Percentiles rank a stretch among this genome's conserved stretches.
Conservation (phyloP, 1,284 basidiomycete species). For the Boletus hoseneyae region DNA sequence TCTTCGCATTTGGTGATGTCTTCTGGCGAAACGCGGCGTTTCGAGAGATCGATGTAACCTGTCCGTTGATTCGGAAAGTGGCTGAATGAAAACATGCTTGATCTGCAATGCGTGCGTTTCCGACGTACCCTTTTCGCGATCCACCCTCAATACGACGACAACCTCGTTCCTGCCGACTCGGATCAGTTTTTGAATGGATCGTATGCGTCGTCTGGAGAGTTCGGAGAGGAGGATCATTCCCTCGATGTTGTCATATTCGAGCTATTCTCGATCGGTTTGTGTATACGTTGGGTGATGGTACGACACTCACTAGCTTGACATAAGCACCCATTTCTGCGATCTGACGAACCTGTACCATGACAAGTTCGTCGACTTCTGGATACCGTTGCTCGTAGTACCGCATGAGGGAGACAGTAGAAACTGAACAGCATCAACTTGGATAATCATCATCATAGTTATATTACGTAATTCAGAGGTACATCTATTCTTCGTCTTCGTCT, state of each 20-base stretch:
- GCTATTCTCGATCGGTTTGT: conserved; percentile 43
- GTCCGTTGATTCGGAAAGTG: background rate
- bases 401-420: conserved; percentile 40
- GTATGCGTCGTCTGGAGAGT: conserved; percentile 93
- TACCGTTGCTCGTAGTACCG: conserved; percentile 80
- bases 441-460: too few species aligned
- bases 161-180: conserved; percentile 98
- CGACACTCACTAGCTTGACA: conserved; percentile 85
- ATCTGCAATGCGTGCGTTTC: background rate
- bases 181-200: conserved; percentile 98
- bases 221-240: conserved; percentile 99
- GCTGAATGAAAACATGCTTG: background rate
- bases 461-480: too few species aligned
- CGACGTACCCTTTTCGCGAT: conserved; percentile 92
- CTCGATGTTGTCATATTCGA: conserved; percentile 99
- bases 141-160: conserved; percentile 96
- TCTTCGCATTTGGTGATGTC: conserved; percentile 99
- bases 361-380: conserved; percentile 92
- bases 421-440: too few species aligned
- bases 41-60: conserved; percentile 99
- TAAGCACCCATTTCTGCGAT: conserved; percentile 99
- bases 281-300: background rate
- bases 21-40: conserved; percentile 98
- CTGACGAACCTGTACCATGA: conserved; percentile 99
- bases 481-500: conserved; percentile 10